Evolutionary conservation across 441 rosid species (phyloP).

Genomic region (Erodium moschatum): DNA sequence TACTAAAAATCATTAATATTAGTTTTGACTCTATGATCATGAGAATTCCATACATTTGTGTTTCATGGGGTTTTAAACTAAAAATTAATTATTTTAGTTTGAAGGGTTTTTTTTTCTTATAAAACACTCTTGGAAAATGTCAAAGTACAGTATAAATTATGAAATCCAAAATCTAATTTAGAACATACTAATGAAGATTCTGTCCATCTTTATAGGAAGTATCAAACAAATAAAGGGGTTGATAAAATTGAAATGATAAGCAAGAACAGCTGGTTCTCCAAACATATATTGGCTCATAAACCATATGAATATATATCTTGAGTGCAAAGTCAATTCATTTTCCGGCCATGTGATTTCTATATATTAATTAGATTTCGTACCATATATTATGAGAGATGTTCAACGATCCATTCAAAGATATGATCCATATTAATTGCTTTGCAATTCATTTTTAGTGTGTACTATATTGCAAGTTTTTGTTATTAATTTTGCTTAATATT

Average conservation of each 20-base stretch:
- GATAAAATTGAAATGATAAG: neutral
- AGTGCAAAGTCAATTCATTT: neutral
- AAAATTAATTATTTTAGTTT: too few relatives aligned
- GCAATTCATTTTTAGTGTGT: neutral
- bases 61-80: too few relatives aligned
- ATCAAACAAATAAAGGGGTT: neutral
- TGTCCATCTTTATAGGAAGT: neutral
- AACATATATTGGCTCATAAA: neutral
- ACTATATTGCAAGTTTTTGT: neutral
- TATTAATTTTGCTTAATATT: neutral
- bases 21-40: too few relatives aligned
- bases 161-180: neutral
- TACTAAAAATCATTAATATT: too few relatives aligned
- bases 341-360: neutral
- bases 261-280: neutral
- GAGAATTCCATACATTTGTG: too few relatives aligned
- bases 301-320: neutral
- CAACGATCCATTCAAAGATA: constrained; percentile 3
- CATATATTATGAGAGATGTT: neutral
- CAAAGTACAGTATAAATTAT: neutral
- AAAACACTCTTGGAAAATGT: neutral
- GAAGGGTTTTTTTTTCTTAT: too few relatives aligned
- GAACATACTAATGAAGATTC: neutral
- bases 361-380: neutral
- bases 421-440: neutral